A percentile compares a stretch with the other conserved stretches of the same genome.
Conservation (phyloP, 1,284 basidiomycete species). For the Apiotrichum brassicae region DNA sequence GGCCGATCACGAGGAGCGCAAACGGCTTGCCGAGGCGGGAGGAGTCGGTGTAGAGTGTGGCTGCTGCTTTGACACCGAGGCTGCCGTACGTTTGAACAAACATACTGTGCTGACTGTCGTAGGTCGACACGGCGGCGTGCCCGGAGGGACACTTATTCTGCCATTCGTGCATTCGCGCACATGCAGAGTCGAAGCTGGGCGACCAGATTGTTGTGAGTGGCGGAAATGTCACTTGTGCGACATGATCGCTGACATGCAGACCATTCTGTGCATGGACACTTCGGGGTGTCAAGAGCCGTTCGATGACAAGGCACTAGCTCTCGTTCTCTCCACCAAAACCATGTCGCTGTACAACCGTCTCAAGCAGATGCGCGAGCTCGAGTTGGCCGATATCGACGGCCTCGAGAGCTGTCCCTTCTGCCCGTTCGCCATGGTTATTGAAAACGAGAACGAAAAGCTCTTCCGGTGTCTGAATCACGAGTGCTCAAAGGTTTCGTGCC, state of each 20-base stretch:
- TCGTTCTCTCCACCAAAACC: conserved; percentile 53
- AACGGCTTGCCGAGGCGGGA: conserved; percentile 46
- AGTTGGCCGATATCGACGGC: conserved; percentile 55
- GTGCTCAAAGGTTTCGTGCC: conserved; percentile 67
- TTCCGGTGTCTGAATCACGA: conserved; percentile 68
- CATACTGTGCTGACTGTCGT: conserved; percentile 6
- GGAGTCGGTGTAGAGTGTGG: conserved; percentile 66
- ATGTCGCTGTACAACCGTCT: conserved; percentile 68
- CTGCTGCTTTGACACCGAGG: conserved; percentile 67
- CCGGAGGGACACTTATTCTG: conserved; percentile 74
- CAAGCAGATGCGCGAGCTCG: conserved; percentile 65
- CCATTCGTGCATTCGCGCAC: conserved; percentile 52
- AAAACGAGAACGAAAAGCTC: conserved; percentile 67
- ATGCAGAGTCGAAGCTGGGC: conserved; percentile 46
- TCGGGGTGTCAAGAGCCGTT: conserved; percentile 65
- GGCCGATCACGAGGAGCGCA: conserved; percentile 22
- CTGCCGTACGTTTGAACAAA: conserved; percentile 55
- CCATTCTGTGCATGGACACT: conserved; percentile 72
- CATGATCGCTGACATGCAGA: conserved; percentile 44
- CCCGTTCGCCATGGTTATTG: conserved; percentile 70
- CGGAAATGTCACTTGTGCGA: not conserved
- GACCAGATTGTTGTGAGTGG: conserved; percentile 41
- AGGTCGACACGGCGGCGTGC: conserved; percentile 78
- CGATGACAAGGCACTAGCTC: conserved; percentile 58
- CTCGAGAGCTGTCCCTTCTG: conserved; percentile 83